Percentiles rank a stretch among this genome's conserved stretches.
phyloP scores from a whole-genome alignment of 305 asterid species.

The Nicotiana rustica region DNA sequence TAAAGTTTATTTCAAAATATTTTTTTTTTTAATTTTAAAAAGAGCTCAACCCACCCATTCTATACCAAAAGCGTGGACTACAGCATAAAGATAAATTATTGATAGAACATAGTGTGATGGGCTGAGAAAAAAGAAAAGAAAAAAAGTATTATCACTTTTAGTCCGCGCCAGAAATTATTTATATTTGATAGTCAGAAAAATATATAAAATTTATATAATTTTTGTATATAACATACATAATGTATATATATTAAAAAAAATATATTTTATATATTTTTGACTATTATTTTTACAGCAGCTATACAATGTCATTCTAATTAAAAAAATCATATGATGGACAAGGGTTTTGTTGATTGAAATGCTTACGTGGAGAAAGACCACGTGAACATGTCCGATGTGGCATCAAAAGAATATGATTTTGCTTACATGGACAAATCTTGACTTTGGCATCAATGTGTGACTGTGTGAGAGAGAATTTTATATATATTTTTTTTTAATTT shows the following conservation, averaged over 20 bases:
- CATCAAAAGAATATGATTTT: not conserved
- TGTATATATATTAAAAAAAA: no score
- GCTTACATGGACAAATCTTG: constrained; percentile 19
- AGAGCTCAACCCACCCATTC: not conserved
- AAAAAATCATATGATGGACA: not conserved
- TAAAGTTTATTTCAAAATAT: not conserved
- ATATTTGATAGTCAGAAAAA: no score
- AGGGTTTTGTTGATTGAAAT: not conserved
- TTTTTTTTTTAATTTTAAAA: no score
- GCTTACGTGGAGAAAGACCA: not conserved
- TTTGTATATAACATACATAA: no score
- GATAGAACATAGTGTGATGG: no score
- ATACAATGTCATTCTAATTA: no score
- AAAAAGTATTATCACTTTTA: no score
- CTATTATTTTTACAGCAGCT: no score
- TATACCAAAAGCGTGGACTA: not conserved
- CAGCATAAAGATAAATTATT: not conserved
- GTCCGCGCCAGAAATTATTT: no score
- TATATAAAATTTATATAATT: no score
- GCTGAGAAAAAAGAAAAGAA: no score
- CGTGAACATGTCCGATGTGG: constrained; percentile 16
- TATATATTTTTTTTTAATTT: not conserved
- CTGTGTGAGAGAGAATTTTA: not conserved
- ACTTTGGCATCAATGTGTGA: not conserved
- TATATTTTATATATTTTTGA: no score